Percentiles rank a stretch among this genome's conserved stretches.
These are phyloP conservation scores for Keithomyces neogunnii DNA, from an alignment of 2,329 filamentous ascomycete genomes.

Conservation along the genomic window DNA sequence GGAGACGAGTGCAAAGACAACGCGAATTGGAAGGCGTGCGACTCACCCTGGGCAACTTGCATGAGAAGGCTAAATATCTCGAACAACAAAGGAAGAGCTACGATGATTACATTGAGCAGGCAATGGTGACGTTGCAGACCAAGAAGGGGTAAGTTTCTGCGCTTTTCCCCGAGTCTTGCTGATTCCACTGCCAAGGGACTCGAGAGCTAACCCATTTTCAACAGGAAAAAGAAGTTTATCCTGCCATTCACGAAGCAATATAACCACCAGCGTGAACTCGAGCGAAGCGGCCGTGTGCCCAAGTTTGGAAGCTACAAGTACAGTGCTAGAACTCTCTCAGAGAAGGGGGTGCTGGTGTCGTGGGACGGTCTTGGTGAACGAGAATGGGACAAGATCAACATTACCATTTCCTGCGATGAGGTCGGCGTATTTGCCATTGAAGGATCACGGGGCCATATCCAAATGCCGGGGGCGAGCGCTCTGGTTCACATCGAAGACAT, in stretches of 20 bases:
- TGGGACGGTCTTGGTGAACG: slow-evolving; percentile 77
- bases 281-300: slow-evolving; percentile 84
- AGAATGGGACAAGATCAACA: slow-evolving; percentile 85
- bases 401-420: slow-evolving; percentile 90
- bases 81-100: slow-evolving; percentile 96
- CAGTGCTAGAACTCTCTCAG: slow-evolving; percentile 75
- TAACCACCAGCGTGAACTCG: slow-evolving; percentile 94
- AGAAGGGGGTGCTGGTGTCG: slow-evolving; percentile 89
- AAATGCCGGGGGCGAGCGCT: slow-evolving; percentile 88
- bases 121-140: slow-evolving; percentile 93
- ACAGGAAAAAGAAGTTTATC: slow-evolving; percentile 80
- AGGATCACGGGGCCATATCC: slow-evolving; percentile 83
- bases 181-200: not conserved
- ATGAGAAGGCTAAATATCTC: slow-evolving; percentile 83
- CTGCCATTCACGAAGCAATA: slow-evolving; percentile 98
- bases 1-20: slow-evolving; percentile 81
- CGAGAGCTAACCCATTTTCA: not conserved
- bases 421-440: slow-evolving; percentile 92
- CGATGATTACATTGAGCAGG: slow-evolving; percentile 98
- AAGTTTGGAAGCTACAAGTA: slow-evolving; percentile 99
- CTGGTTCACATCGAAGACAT: slow-evolving; percentile 86
- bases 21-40: slow-evolving; percentile 81
- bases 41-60: slow-evolving; percentile 64
- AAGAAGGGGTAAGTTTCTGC: slow-evolving; percentile 69
- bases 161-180: too few species aligned